Evolutionary conservation across 2,329 filamentous ascomycete genomes (phyloP).

Genomic region (Atkinsonella hypoxylon): DNA sequence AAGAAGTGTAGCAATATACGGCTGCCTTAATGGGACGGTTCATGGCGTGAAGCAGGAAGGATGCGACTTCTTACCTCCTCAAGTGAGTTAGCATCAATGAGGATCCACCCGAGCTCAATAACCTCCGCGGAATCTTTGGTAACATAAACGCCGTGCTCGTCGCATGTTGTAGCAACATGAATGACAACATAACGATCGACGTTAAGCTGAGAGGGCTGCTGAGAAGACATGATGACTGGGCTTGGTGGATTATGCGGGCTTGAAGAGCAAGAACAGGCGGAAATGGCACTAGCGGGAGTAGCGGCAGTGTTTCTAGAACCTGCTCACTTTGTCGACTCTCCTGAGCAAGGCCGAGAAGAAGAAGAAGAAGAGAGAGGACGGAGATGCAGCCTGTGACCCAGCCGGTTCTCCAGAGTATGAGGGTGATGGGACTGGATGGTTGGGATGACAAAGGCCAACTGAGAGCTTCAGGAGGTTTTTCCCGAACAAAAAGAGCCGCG

Average conservation of each 20-base stretch:
- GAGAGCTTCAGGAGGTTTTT: conserved; percentile 18
- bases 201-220: conserved; percentile 45
- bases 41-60: conserved; percentile 2
- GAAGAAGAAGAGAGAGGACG: conserved; percentile 13
- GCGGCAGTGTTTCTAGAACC: conserved; percentile 8
- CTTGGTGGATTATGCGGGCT: conserved; percentile 10
- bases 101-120: conserved; percentile 97
- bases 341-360: conserved; percentile 10
- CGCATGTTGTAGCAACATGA: conserved; percentile 96
- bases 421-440: conserved; percentile 13
- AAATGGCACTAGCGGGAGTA: conserved; percentile 4
- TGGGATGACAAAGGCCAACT: conserved; percentile 10
- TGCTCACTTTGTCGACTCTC: conserved; percentile 8
- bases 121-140: conserved; percentile 99
- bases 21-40: conserved; percentile 3
- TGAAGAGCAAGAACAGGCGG: conserved; percentile 11
- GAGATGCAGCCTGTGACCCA: conserved; percentile 26
- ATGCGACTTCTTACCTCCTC: conserved; percentile 61
- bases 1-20: neutral
- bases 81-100: conserved; percentile 80
- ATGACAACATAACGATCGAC: conserved; percentile 97
- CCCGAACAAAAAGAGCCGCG: conserved; percentile 14
- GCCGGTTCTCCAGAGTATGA: conserved; percentile 17
- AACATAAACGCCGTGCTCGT: conserved; percentile 98
- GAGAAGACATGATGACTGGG: conserved; percentile 28